phyloP scores from a whole-genome alignment of 768 basidiomycete genomes.

The Tricholoma hemisulphureum region DNA sequence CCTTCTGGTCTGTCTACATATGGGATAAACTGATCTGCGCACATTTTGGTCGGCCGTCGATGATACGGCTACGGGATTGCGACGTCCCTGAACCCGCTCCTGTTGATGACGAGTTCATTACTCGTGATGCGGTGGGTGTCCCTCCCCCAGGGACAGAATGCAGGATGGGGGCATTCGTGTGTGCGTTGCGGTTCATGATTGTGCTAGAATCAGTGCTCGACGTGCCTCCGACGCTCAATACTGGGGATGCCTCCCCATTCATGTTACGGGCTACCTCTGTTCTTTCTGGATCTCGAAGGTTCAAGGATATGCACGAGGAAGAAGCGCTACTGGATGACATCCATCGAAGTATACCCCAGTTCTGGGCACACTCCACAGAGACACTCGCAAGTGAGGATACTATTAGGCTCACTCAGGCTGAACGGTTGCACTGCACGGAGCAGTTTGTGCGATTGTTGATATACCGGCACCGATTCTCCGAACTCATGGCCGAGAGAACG shows the following conservation, averaged over 20 bases:
- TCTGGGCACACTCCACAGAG: slow-evolving; percentile 80
- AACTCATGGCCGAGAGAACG: slow-evolving; percentile 69
- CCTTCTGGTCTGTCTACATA: slow-evolving; percentile 94
- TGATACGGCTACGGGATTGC: slow-evolving; percentile 85
- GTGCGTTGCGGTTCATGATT: slow-evolving; percentile 74
- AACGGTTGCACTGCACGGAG: slow-evolving; percentile 82
- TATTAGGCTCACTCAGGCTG: slow-evolving; percentile 85
- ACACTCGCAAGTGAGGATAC: slow-evolving; percentile 84
- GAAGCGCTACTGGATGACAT: slow-evolving; percentile 82
- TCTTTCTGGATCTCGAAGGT: slow-evolving; percentile 59
- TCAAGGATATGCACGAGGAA: slow-evolving; percentile 73
- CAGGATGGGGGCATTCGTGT: slow-evolving; percentile 79
- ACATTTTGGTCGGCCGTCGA: slow-evolving; percentile 86
- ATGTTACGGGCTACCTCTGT: slow-evolving; percentile 67
- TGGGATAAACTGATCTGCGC: slow-evolving; percentile 94
- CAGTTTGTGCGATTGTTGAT: slow-evolving; percentile 87
- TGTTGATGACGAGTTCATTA: slow-evolving; percentile 88
- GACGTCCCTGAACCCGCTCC: slow-evolving; percentile 85
- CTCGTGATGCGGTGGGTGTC: slow-evolving; percentile 61
- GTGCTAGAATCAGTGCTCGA: slow-evolving; percentile 88
- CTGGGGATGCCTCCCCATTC: slow-evolving; percentile 73
- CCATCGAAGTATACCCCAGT: slow-evolving; percentile 62
- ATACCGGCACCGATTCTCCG: slow-evolving; percentile 82
- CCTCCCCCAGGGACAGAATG: slow-evolving; percentile 74
- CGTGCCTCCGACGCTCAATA: slow-evolving; percentile 64